Conservation (phyloP, 306 rosid species). For the Prunus salicina region DNA sequence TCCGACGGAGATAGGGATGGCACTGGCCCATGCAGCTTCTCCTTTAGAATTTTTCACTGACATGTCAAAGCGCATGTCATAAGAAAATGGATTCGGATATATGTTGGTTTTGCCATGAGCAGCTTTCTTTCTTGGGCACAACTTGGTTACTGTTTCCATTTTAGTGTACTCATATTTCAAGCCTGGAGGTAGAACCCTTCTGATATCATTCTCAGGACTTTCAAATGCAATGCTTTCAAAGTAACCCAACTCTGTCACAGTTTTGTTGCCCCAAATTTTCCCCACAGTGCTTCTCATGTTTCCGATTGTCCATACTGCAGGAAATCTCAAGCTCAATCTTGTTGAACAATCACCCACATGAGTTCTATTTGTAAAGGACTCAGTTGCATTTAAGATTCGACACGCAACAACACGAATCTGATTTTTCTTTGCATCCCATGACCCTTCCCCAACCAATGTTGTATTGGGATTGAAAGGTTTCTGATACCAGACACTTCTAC, state of each 20-base stretch:
- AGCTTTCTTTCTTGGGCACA: constrained; percentile 20
- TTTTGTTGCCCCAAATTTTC: constrained; percentile 49
- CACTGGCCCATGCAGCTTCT: neutral
- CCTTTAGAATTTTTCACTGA: neutral
- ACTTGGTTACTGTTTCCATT: constrained; percentile 24
- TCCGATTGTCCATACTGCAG: constrained; percentile 43
- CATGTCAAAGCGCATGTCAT: neutral
- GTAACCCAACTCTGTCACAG: constrained; percentile 16
- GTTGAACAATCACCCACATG: constrained; percentile 46
- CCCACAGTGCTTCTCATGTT: constrained; percentile 28
- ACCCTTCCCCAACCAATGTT: constrained; percentile 47
- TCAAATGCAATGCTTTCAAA: constrained; percentile 36
- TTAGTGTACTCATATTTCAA: constrained; percentile 39
- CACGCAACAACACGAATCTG: constrained; percentile 35
- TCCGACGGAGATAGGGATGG: neutral
- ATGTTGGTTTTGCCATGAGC: neutral
- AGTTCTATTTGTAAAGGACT: constrained; percentile 24
- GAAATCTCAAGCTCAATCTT: constrained; percentile 36
- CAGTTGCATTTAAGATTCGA: constrained; percentile 13
- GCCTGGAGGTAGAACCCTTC: neutral
- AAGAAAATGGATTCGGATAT: neutral
- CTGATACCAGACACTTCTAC: neutral
- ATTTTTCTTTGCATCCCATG: constrained; percentile 45
- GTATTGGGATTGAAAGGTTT: constrained; percentile 26
- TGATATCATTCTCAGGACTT: neutral